Percentiles rank a stretch among this genome's conserved stretches.
Conservation (phyloP, 2,329 filamentous ascomycete species). For the Amphichorda felina region DNA sequence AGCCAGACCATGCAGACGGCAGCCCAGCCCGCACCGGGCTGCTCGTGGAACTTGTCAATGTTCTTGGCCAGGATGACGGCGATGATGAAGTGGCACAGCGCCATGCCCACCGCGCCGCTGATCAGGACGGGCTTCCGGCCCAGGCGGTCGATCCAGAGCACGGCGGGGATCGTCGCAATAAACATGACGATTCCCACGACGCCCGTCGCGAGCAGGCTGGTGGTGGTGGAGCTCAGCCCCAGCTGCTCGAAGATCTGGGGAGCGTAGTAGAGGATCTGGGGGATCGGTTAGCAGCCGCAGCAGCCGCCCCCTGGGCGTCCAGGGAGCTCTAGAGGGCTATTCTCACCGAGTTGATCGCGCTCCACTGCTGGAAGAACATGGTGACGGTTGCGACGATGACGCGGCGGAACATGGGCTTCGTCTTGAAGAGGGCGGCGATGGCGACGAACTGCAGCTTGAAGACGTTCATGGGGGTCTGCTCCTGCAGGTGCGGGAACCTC, state of each 20-base stretch:
- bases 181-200: constrained; percentile 64
- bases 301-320: too few species aligned
- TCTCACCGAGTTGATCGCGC: constrained; percentile 39
- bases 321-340: too few species aligned
- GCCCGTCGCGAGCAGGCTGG: constrained; percentile 54
- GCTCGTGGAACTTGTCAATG: constrained; percentile 41
- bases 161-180: constrained; percentile 52
- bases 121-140: constrained; percentile 52
- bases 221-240: constrained; percentile 39
- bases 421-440: constrained; percentile 52
- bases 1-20: constrained; percentile 59
- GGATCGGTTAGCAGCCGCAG: background rate
- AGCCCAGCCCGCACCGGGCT: constrained; percentile 58
- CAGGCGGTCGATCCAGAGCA: constrained; percentile 52
- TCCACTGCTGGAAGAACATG: constrained; percentile 45
- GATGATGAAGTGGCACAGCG: constrained; percentile 57
- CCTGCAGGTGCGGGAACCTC: constrained; percentile 52
- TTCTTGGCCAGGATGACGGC: constrained; percentile 56
- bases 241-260: constrained; percentile 58
- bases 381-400: constrained; percentile 51
- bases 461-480: constrained; percentile 49
- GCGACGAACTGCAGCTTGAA: constrained; percentile 60
- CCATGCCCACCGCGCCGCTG: constrained; percentile 59
- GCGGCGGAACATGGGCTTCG: constrained; percentile 52
- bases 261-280: constrained; percentile 49